Evolutionary conservation across 768 basidiomycete genomes (phyloP).

Genomic region (Coprinopsis sp.): DNA sequence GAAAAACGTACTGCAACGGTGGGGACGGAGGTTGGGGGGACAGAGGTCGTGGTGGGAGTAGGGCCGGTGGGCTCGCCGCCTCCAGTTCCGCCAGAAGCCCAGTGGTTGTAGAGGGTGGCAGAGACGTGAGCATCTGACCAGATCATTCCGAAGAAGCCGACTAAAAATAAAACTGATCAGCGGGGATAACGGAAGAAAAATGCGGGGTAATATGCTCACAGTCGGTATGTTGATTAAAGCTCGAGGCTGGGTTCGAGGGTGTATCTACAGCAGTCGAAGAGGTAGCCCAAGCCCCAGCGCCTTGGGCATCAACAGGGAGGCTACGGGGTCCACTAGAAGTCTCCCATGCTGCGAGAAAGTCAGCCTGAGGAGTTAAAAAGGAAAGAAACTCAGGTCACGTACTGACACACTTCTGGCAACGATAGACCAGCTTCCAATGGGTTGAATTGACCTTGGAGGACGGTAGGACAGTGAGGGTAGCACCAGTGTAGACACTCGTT

Average conservation of each 20-base stretch:
- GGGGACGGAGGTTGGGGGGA: not conserved
- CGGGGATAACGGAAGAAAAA: not conserved
- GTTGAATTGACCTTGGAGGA: conserved; percentile 50
- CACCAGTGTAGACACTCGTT: conserved; percentile 41
- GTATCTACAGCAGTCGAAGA: conserved; percentile 40
- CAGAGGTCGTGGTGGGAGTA: conserved; percentile 15
- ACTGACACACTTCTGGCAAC: conserved; percentile 65
- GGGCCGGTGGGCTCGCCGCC: conserved; percentile 30
- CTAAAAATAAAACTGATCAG: conserved; percentile 23
- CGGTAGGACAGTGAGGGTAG: conserved; percentile 48
- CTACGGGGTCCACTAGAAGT: conserved; percentile 32
- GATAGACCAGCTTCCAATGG: conserved; percentile 65
- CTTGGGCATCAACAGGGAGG: conserved; percentile 29
- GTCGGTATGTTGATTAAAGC: conserved; percentile 54
- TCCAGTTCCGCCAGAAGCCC: conserved; percentile 46
- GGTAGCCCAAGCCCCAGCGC: conserved; percentile 50
- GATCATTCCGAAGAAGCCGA: conserved; percentile 56
- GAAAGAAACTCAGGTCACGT: conserved; percentile 16
- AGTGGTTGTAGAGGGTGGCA: conserved; percentile 40
- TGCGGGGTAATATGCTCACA: conserved; percentile 31
- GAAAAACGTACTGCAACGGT: not conserved
- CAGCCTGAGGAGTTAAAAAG: not conserved
- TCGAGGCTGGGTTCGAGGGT: conserved; percentile 47
- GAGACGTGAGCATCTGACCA: conserved; percentile 44
- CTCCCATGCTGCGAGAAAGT: conserved; percentile 29